These are phyloP conservation scores for Tolypocladium ovalisporum DNA, from an alignment of 2,329 filamentous ascomycete species.

Conservation along the genomic window DNA sequence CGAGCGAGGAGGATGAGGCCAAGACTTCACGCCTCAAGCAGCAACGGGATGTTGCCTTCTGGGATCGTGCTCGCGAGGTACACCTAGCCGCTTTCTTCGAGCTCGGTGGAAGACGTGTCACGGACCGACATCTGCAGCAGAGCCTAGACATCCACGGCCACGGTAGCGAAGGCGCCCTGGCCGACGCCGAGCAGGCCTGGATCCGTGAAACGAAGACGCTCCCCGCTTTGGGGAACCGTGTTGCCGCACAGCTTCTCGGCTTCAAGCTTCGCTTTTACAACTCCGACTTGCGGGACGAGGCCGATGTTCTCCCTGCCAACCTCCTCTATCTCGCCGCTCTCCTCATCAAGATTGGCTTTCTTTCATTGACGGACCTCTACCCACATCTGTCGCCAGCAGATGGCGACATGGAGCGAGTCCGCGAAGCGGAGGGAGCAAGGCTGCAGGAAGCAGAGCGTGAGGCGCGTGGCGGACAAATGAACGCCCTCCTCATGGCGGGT, in stretches of 20 bases:
- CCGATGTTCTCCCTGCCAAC: conserved; percentile 79
- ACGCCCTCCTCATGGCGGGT: conserved; percentile 79
- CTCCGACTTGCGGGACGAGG: conserved; percentile 61
- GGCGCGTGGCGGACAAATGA: conserved; percentile 60
- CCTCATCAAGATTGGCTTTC: conserved; percentile 93
- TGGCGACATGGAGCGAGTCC: conserved; percentile 67
- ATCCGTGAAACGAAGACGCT: conserved; percentile 70
- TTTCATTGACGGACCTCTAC: conserved; percentile 84
- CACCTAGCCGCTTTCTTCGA: conserved; percentile 85
- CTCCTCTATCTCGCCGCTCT: conserved; percentile 85
- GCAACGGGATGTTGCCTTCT: conserved; percentile 65
- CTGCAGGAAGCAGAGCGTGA: conserved; percentile 67
- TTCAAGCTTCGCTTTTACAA: conserved; percentile 97
- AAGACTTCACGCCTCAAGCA: conserved; percentile 44
- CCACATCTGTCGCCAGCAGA: conserved; percentile 83
- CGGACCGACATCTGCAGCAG: conserved; percentile 43
- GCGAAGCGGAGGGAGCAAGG: conserved; percentile 59
- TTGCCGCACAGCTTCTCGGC: conserved; percentile 87
- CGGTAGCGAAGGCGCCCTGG: conserved; percentile 33
- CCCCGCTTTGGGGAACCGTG: conserved; percentile 76
- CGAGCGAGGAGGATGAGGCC: conserved; percentile 58
- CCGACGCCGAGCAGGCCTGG: conserved; percentile 57
- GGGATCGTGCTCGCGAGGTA: conserved; percentile 63
- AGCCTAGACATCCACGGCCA: conserved; percentile 25
- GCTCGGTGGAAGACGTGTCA: conserved; percentile 61